Evolutionary conservation across 2,329 filamentous ascomycete species (phyloP).

Genomic region (Ophiostoma australiae): DNA sequence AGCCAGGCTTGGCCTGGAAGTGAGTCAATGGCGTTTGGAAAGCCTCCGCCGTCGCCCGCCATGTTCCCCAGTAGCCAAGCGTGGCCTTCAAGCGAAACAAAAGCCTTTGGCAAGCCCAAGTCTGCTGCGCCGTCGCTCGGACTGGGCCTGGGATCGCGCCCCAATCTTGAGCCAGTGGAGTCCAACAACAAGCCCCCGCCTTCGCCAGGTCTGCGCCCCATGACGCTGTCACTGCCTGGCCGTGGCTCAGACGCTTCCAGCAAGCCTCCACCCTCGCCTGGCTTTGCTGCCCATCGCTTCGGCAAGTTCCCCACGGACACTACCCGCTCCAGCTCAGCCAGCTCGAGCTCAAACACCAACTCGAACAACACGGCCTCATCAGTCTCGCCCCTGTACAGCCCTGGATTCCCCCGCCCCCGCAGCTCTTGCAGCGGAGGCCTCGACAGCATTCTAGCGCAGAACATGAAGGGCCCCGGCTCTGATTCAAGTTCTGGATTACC

Average conservation of each 20-base stretch:
- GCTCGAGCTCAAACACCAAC: background rate
- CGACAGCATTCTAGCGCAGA: conserved; percentile 21
- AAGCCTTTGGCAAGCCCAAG: background rate
- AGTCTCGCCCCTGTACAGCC: conserved; percentile 30
- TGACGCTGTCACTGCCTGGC: conserved; percentile 14
- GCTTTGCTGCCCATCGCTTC: conserved; percentile 41
- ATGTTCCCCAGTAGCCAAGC: background rate
- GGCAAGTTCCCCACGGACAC: conserved; percentile 35
- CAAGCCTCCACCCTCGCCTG: conserved; percentile 38
- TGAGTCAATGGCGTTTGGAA: background rate
- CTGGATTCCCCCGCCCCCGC: conserved; percentile 22
- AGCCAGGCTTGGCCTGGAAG: background rate
- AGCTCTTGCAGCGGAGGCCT: conserved; percentile 21
- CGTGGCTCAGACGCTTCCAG: conserved; percentile 19
- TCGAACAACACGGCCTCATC: conserved; percentile 12
- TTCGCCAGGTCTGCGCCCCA: background rate
- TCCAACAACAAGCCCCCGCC: background rate
- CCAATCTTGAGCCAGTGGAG: background rate
- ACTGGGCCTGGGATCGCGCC: background rate
- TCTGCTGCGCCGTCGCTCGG: background rate
- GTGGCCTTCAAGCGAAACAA: background rate
- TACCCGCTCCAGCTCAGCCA: conserved; percentile 5
- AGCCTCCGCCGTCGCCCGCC: background rate
- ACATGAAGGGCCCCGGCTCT: background rate
- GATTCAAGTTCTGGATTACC: background rate